phyloP scores from a whole-genome alignment of 768 basidiomycete species.

The Lactarius evosmus region DNA sequence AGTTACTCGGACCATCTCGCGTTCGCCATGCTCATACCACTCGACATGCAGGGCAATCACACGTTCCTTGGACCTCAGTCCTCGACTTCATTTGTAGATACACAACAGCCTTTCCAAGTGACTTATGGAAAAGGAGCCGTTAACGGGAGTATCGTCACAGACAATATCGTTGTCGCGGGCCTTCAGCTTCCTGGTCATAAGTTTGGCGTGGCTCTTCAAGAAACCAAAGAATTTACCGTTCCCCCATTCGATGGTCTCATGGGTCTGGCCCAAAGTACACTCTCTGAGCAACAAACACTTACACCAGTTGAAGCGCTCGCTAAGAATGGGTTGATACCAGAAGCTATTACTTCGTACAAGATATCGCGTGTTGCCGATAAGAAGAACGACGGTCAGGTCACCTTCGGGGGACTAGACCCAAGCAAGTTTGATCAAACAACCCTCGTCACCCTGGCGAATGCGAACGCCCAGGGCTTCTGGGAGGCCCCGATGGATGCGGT shows the following conservation, averaged over 20 bases:
- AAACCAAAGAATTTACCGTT: constrained; percentile 59
- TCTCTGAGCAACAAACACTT: constrained; percentile 60
- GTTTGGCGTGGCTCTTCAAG: constrained; percentile 63
- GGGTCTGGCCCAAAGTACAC: constrained; percentile 66
- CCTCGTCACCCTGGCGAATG: constrained; percentile 57
- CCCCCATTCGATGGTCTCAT: constrained; percentile 68
- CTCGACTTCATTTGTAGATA: constrained; percentile 61
- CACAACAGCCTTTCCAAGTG: constrained; percentile 50
- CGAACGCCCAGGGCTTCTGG: constrained; percentile 76
- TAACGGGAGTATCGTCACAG: constrained; percentile 58
- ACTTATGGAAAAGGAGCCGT: constrained; percentile 71
- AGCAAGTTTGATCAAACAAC: constrained; percentile 63
- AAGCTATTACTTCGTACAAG: constrained; percentile 75
- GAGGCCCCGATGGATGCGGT: constrained; percentile 61
- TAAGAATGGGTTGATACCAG: constrained; percentile 49
- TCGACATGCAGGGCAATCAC: constrained; percentile 51
- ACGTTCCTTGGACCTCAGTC: constrained; percentile 58
- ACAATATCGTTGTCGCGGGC: constrained; percentile 63
- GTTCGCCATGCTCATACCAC: not conserved
- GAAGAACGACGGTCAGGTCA: constrained; percentile 73
- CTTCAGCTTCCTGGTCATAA: constrained; percentile 54
- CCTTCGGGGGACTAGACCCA: constrained; percentile 72
- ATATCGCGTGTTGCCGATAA: constrained; percentile 70
- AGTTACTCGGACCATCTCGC: constrained; percentile 25
- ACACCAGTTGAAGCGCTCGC: constrained; percentile 76